Evolutionary conservation across 2,329 filamentous ascomycete genomes (phyloP).

Genomic region (Bipolaris cookei): DNA sequence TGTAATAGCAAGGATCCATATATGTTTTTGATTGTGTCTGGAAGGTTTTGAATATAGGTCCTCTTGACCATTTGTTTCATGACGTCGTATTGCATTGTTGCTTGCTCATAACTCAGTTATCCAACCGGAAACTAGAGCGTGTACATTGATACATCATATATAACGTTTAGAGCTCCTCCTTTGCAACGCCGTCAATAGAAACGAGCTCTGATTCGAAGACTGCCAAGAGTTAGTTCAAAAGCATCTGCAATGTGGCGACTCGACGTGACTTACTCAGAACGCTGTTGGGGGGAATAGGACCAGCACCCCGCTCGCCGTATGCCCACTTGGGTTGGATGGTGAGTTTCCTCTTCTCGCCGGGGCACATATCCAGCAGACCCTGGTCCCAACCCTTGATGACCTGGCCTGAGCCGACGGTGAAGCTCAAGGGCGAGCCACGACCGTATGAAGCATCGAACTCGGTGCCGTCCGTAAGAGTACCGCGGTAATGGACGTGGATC

Average conservation of each 20-base stretch:
- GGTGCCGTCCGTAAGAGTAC: slow-evolving; percentile 73
- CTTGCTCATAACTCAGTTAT: background rate
- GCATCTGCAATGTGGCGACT: background rate
- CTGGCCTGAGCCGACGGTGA: slow-evolving; percentile 79
- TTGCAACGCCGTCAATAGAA: slow-evolving; percentile 74
- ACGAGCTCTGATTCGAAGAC: slow-evolving; percentile 93
- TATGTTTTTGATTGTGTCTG: background rate
- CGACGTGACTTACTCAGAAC: slow-evolving; percentile 68
- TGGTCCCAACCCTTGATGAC: slow-evolving; percentile 98
- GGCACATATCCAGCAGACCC: slow-evolving; percentile 91
- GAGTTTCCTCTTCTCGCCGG: slow-evolving; percentile 89
- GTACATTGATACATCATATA: background rate
- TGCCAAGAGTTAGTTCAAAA: slow-evolving; percentile 44
- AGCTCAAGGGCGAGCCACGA: slow-evolving; percentile 76
- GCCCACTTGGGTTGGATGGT: slow-evolving; percentile 88
- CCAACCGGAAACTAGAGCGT: background rate
- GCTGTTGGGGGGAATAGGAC: slow-evolving; percentile 83
- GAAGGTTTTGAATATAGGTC: background rate
- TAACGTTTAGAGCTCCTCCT: slow-evolving; percentile 48
- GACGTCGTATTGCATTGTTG: background rate
- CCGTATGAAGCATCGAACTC: slow-evolving; percentile 68
- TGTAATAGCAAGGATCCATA: background rate
- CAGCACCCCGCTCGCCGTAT: slow-evolving; percentile 79
- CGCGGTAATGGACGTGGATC: slow-evolving; percentile 82
- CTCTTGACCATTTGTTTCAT: background rate